These are phyloP conservation scores for Fusarium newnesense DNA, from an alignment of 2,329 filamentous ascomycete species.

Conservation along the genomic window DNA sequence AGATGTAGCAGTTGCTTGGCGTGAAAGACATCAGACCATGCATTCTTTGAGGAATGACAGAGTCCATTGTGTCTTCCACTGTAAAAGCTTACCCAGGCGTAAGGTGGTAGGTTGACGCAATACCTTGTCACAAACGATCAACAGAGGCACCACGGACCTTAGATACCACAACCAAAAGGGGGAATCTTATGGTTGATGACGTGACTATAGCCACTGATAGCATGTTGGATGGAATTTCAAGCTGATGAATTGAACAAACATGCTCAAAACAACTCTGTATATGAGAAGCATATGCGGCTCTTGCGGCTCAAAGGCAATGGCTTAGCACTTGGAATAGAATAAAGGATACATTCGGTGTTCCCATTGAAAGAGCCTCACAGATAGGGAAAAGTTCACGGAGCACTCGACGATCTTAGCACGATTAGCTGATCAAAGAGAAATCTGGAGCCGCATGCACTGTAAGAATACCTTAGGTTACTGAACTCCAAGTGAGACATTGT, in stretches of 20 bases:
- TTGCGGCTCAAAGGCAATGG: slow-evolving; percentile 1
- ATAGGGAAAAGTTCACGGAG: neutral
- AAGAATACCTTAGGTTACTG: neutral
- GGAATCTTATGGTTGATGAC: neutral
- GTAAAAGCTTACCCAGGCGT: neutral
- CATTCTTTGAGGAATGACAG: neutral
- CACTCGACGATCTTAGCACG: neutral
- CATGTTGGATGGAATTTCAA: neutral
- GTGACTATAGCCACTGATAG: neutral
- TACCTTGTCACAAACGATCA: neutral
- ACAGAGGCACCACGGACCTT: neutral
- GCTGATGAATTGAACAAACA: neutral
- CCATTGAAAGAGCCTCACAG: slow-evolving; percentile 7
- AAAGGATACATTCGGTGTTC: slow-evolving; percentile 2
- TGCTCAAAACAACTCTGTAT: neutral
- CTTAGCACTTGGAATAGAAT: neutral
- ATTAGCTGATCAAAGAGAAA: neutral
- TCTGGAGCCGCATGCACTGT: slow-evolving; percentile 12
- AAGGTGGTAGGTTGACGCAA: neutral
- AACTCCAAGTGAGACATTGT: slow-evolving; percentile 12
- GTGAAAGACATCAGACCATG: neutral
- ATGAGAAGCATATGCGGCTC: neutral
- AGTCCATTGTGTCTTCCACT: neutral
- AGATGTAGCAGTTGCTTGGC: neutral
- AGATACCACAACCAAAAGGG: neutral